Conservation (phyloP, 106 monocot species). For the Posidonia australis region DNA sequence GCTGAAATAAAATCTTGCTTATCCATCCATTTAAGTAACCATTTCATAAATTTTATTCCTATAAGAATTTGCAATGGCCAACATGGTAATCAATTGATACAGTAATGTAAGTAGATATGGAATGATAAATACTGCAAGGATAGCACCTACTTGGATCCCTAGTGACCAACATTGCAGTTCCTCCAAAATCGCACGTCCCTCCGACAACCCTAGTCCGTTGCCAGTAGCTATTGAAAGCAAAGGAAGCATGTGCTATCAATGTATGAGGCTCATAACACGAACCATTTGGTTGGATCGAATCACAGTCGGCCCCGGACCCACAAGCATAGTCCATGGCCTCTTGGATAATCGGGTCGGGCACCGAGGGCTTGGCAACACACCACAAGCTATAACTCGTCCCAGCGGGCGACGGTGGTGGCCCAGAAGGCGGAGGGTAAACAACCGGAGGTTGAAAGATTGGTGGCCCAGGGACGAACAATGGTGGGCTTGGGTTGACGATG, state of each 20-base stretch:
- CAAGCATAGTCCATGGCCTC: constrained; percentile 81
- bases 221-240: constrained; percentile 75
- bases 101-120: too few relatives aligned
- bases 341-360: constrained; percentile 59
- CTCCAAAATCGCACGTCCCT: constrained; percentile 66
- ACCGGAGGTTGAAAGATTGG: constrained; percentile 44
- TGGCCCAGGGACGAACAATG: constrained; percentile 9
- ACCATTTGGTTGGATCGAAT: constrained; percentile 44
- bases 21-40: too few relatives aligned
- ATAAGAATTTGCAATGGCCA: too few relatives aligned
- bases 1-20: not conserved
- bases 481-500: constrained; percentile 2
- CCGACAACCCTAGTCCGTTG: constrained; percentile 44
- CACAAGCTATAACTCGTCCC: constrained; percentile 15
- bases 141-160: constrained; percentile 42
- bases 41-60: too few relatives aligned
- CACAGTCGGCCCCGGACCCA: constrained; percentile 57
- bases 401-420: constrained; percentile 10
- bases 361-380: constrained; percentile 72
- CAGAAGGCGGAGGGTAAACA: constrained; percentile 37
- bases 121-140: too few relatives aligned
- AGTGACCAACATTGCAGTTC: constrained; percentile 51
- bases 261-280: constrained; percentile 53
- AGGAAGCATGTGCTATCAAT: constrained; percentile 52
- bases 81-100: too few relatives aligned